These are phyloP conservation scores for Xylaria digitata DNA, from an alignment of 2,329 filamentous ascomycete genomes.

Conservation along the genomic window DNA sequence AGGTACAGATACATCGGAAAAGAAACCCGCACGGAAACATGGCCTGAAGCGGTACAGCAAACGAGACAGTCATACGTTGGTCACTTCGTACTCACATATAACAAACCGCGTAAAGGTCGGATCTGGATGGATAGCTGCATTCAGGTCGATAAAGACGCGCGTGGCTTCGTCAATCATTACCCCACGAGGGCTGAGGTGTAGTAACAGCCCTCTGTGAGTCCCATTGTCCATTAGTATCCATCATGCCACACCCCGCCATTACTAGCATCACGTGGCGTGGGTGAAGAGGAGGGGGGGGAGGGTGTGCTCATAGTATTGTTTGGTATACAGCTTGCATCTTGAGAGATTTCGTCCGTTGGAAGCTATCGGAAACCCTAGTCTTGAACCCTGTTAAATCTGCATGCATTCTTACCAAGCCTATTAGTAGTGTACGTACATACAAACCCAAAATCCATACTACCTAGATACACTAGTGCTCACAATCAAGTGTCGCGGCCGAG, in stretches of 20 bases:
- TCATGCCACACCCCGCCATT: background rate
- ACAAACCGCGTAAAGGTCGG: conserved; percentile 18
- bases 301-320: conserved; percentile 9
- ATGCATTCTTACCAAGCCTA: conserved; percentile 7
- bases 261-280: conserved; percentile 3
- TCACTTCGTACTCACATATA: conserved; percentile 18
- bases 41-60: conserved; percentile 1
- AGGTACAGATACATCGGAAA: conserved; percentile 25
- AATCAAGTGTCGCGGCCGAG: background rate
- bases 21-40: background rate
- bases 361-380: background rate
- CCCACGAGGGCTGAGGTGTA: conserved; percentile 25
- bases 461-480: no score
- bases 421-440: no score
- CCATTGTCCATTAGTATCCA: background rate
- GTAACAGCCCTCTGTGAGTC: background rate
- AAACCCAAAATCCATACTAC: background rate
- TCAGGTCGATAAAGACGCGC: conserved; percentile 26
- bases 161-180: conserved; percentile 33
- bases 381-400: conserved; percentile 8
- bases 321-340: no score
- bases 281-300: background rate
- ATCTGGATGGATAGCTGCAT: conserved; percentile 25
- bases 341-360: no score
- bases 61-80: conserved; percentile 19